Conservation (phyloP, 768 basidiomycete species). For the Tubosaeta sp. region DNA sequence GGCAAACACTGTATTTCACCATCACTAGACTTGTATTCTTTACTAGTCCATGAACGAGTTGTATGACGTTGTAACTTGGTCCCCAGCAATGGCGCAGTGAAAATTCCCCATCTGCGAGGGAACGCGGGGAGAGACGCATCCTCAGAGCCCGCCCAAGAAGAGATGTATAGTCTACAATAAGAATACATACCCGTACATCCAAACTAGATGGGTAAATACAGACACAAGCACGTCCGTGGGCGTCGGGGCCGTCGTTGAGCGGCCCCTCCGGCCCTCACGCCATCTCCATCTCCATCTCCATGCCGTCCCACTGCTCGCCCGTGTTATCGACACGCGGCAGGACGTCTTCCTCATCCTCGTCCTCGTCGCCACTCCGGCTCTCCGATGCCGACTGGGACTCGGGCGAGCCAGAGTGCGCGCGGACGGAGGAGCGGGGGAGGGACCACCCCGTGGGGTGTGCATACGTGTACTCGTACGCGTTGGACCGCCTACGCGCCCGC, state of each 20-base stretch:
- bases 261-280: slow-evolving; percentile 5
- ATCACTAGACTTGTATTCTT: no score
- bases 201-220: no score
- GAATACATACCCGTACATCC: no score
- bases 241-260: not conserved
- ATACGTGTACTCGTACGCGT: slow-evolving; percentile 12
- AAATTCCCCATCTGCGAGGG: no score
- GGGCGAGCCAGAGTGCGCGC: slow-evolving; percentile 37
- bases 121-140: no score
- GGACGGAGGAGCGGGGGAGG: slow-evolving; percentile 50
- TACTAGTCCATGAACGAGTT: no score
- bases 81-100: no score
- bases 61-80: no score
- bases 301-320: slow-evolving; percentile 2
- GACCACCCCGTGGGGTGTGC: slow-evolving; percentile 43
- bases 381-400: slow-evolving; percentile 32
- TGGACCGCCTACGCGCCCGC: slow-evolving; percentile 3
- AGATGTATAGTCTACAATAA: no score
- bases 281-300: slow-evolving; percentile 42
- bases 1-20: no score
- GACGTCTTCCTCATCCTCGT: not conserved
- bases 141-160: no score
- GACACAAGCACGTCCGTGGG: not conserved
- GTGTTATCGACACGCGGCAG: no score
- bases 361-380: slow-evolving; percentile 35